phyloP scores from a whole-genome alignment of 257 asterid genomes.

The Solanum pinnatisectum region DNA sequence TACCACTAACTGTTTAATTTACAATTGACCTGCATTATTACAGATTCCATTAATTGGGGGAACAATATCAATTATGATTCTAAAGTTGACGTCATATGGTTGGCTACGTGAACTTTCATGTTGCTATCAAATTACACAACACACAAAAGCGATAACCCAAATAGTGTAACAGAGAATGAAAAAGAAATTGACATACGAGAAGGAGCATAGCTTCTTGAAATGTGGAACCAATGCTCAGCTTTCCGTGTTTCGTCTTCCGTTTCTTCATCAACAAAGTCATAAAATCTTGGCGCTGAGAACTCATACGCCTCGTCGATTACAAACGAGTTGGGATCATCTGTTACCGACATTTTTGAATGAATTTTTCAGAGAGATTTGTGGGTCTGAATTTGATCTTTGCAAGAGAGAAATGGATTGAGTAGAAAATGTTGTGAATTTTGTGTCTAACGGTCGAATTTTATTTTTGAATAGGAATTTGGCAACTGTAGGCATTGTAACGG shows the following conservation, averaged over 20 bases:
- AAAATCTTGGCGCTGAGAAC: constrained; percentile 72
- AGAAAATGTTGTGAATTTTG: not conserved
- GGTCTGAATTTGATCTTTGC: not conserved
- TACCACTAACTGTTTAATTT: not conserved
- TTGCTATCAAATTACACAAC: not conserved
- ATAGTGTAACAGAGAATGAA: not conserved
- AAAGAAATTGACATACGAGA: constrained; percentile 58
- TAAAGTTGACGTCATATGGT: not conserved
- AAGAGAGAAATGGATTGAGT: not conserved
- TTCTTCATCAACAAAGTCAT: constrained; percentile 63
- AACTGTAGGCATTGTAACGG: not conserved
- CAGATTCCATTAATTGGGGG: not conserved
- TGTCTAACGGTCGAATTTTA: constrained; percentile 46
- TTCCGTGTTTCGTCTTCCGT: constrained; percentile 39
- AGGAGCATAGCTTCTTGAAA: constrained; percentile 54
- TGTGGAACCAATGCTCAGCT: constrained; percentile 87
- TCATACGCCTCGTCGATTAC: constrained; percentile 63
- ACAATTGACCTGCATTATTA: not conserved
- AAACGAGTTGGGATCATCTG: constrained; percentile 35
- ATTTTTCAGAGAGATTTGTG: not conserved
- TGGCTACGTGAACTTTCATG: not conserved
- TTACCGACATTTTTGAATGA: constrained; percentile 20
- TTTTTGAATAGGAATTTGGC: constrained; percentile 5
- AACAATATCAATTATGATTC: not conserved
- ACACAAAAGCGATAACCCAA: not conserved